Percentiles rank a stretch among this genome's conserved stretches.
Evolutionary conservation across 148 eudicot species (phyloP).

Genomic region (Diospyros lotus): DNA sequence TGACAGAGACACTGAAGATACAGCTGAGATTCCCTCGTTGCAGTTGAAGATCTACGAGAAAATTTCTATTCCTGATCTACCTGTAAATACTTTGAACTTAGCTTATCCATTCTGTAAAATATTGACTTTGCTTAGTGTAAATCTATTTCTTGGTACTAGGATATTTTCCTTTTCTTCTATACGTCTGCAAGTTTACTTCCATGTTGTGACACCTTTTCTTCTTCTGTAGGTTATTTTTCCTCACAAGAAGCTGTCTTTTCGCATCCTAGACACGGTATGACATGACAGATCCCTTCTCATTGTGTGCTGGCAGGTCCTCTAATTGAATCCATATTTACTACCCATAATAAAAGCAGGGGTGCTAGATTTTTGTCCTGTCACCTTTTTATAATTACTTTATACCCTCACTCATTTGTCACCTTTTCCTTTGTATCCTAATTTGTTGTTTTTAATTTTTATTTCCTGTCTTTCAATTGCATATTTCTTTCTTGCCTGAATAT

Average conservation of each 20-base stretch:
- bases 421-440: no score
- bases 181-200: background rate
- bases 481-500: no score
- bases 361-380: no score
- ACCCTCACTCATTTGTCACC: no score
- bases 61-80: conserved; percentile 87
- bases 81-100: conserved; percentile 42
- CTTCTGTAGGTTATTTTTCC: conserved; percentile 80
- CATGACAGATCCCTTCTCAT: conserved; percentile 11
- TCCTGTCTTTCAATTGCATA: no score
- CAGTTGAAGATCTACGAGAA: conserved; percentile 89
- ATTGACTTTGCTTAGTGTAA: background rate
- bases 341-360: no score
- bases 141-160: background rate
- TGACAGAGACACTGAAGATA: conserved; percentile 31
- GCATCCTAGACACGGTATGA: conserved; percentile 85
- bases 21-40: conserved; percentile 52
- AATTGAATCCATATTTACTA: conserved; percentile 5
- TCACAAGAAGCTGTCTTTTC: conserved; percentile 89
- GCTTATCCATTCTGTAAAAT: conserved; percentile 3
- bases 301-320: background rate
- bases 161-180: conserved; percentile 7
- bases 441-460: no score
- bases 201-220: conserved; percentile 11
- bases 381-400: no score